These are phyloP conservation scores for Zostera marina DNA, from an alignment of 116 monocot species.

Conservation along the genomic window DNA sequence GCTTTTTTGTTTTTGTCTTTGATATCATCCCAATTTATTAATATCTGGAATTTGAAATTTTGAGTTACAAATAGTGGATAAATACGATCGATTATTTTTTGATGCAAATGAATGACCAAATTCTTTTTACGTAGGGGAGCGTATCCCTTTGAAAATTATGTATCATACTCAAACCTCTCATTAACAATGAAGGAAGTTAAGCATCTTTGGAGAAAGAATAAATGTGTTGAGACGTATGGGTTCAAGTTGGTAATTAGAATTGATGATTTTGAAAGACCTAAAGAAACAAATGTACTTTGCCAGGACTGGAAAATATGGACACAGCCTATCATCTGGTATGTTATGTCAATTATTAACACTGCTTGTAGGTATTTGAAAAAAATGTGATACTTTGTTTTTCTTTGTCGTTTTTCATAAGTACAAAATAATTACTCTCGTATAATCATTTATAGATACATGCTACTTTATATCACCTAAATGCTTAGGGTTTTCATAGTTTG, in stretches of 20 bases:
- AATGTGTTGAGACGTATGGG: conserved; percentile 42
- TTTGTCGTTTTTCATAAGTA: not conserved
- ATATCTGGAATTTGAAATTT: too few species aligned
- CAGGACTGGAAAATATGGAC: conserved; percentile 79
- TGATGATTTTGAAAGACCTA: conserved; percentile 65
- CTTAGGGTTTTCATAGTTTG: too few species aligned
- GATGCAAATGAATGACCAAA: conserved; percentile 1
- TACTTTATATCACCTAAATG: too few species aligned
- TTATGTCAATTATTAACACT: not conserved
- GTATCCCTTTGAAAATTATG: conserved; percentile 83
- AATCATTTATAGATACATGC: too few species aligned
- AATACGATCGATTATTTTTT: not conserved
- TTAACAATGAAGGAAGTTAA: conserved; percentile 82
- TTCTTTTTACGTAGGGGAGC: conserved; percentile 25
- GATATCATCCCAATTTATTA: too few species aligned
- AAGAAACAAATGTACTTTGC: conserved; percentile 76
- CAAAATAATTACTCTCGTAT: too few species aligned
- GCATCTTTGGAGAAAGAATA: conserved; percentile 88
- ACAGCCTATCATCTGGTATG: conserved; percentile 79
- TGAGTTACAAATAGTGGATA: too few species aligned
- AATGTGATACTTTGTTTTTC: not conserved
- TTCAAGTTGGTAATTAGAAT: conserved; percentile 43
- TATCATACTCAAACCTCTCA: conserved; percentile 57
- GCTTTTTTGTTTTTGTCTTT: not conserved
- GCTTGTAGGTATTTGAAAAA: not conserved